phyloP scores from a whole-genome alignment of 805 yeast genomes.

The Maudiozyma saulgeensis region DNA sequence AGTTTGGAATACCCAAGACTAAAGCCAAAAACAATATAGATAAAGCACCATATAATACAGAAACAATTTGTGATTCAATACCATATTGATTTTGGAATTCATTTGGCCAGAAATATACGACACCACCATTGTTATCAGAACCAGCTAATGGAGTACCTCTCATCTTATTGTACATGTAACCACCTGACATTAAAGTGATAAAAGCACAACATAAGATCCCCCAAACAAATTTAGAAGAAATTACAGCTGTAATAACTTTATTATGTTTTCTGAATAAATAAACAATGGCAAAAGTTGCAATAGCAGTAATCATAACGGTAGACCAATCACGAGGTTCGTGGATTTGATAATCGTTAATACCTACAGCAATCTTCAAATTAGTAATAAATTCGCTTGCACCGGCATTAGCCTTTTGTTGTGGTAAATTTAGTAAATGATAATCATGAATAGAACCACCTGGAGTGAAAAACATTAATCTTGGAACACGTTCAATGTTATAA shows the following conservation, averaged over 20 bases:
- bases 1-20: conserved; percentile 44
- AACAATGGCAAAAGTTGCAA: conserved; percentile 32
- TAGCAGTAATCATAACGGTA: conserved; percentile 24
- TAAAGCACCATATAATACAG: conserved; percentile 61
- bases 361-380: conserved; percentile 19
- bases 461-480: conserved; percentile 55
- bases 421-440: conserved; percentile 25
- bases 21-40: conserved; percentile 52
- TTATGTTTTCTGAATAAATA: conserved; percentile 27
- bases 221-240: conserved; percentile 59
- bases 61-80: conserved; percentile 80
- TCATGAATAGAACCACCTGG: conserved; percentile 38
- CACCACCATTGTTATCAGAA: conserved; percentile 31
- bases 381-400: conserved; percentile 26
- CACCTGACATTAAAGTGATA: conserved; percentile 67
- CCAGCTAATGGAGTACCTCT: conserved; percentile 54
- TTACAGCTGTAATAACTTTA: conserved; percentile 31
- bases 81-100: conserved; percentile 76
- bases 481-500: conserved; percentile 59
- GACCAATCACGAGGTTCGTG: conserved; percentile 34
- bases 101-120: conserved; percentile 44
- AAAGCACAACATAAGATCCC: conserved; percentile 50
- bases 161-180: conserved; percentile 89
- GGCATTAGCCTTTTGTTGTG: conserved; percentile 29
- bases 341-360: conserved; percentile 23